A percentile compares a stretch with the other conserved stretches of the same genome.
Conservation (phyloP, 164 flowering plant species). For the Vitis riparia region DNA sequence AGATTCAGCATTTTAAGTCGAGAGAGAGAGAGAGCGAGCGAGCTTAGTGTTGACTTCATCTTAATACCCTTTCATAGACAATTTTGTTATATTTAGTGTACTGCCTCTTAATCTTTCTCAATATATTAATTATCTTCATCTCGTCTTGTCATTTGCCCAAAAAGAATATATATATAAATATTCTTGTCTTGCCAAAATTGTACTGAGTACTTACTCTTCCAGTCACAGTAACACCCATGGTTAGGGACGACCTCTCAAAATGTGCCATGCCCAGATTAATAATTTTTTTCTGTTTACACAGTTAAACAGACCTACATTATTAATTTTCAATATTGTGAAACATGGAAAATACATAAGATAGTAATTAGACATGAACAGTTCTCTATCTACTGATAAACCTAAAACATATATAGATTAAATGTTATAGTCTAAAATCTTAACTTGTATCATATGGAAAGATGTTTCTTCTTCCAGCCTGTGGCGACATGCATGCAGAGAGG, state of each 20-base stretch:
- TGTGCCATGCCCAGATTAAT: slow-evolving; percentile 13
- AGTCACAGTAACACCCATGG: slow-evolving; percentile 11
- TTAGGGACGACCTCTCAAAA: slow-evolving; percentile 9
- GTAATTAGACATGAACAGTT: no score
- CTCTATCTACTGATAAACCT: no score
- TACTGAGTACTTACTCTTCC: slow-evolving; percentile 6
- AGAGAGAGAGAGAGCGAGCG: background rate
- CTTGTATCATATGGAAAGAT: no score
- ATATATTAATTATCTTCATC: background rate
- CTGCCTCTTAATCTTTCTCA: background rate
- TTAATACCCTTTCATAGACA: background rate
- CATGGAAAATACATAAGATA: no score
- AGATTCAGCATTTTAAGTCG: background rate
- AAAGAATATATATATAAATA: background rate
- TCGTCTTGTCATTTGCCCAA: background rate
- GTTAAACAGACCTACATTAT: background rate
- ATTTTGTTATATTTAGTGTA: background rate
- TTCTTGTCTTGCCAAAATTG: slow-evolving; percentile 1
- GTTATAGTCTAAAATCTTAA: no score
- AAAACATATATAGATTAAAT: no score
- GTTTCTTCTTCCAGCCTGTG: no score
- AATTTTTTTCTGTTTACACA: slow-evolving; percentile 1
- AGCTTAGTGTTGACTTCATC: background rate
- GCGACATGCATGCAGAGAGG: no score
- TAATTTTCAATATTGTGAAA: no score